These are phyloP conservation scores for Sphaerobolus stellatus DNA, from an alignment of 1,284 basidiomycete species.

Conservation along the genomic window DNA sequence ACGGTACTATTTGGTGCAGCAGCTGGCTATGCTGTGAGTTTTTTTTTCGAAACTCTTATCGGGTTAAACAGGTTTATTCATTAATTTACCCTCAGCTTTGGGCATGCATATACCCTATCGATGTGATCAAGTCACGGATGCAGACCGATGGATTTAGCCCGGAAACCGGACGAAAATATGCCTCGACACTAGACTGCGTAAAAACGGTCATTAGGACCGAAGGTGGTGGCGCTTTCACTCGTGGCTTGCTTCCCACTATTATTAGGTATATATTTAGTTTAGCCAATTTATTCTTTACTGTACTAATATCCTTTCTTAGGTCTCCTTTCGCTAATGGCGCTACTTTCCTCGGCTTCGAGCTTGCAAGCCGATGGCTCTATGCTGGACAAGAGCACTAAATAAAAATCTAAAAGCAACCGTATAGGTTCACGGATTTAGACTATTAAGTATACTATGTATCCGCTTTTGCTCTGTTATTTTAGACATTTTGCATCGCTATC, in stretches of 20 bases:
- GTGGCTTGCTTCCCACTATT: slow-evolving; percentile 87
- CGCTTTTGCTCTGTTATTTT: too few relatives aligned
- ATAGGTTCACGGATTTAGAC: too few relatives aligned
- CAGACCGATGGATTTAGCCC: slow-evolving; percentile 89
- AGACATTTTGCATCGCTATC: too few relatives aligned
- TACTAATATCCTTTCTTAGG: slow-evolving; percentile 38
- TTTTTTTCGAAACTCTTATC: slow-evolving; percentile 7
- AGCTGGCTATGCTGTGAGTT: slow-evolving; percentile 78
- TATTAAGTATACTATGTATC: too few relatives aligned
- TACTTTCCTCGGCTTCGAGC: slow-evolving; percentile 90
- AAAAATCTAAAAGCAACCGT: too few relatives aligned
- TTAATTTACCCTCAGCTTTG: slow-evolving; percentile 53
- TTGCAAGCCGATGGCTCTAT: slow-evolving; percentile 60
- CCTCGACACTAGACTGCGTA: slow-evolving; percentile 79
- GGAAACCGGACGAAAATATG: slow-evolving; percentile 76
- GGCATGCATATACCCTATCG: slow-evolving; percentile 88
- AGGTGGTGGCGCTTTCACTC: slow-evolving; percentile 83
- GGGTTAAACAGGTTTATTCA: not conserved
- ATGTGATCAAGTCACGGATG: slow-evolving; percentile 93
- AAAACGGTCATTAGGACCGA: slow-evolving; percentile 79
- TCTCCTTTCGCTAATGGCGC: slow-evolving; percentile 91
- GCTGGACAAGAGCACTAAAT: slow-evolving; percentile 10
- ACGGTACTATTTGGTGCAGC: slow-evolving; percentile 84
- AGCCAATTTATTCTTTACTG: slow-evolving; percentile 14
- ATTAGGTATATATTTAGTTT: slow-evolving; percentile 63